Evolutionary conservation across 2,329 filamentous ascomycete genomes (phyloP).

Genomic region (Neonectria magnoliae): DNA sequence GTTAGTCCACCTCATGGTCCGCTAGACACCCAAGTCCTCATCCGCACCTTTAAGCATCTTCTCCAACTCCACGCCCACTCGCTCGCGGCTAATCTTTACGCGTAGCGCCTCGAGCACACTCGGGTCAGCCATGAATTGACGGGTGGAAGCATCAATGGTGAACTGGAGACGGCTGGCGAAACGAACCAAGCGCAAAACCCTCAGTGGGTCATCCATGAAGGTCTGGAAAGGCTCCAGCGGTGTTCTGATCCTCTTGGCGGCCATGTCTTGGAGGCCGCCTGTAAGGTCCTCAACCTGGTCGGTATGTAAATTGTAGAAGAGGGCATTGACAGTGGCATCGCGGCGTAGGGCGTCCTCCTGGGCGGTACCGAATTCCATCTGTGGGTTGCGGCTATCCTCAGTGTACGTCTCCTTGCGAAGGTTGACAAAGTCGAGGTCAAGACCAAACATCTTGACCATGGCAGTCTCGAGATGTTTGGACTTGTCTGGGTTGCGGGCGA

Average conservation of each 20-base stretch:
- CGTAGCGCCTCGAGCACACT: slow-evolving; percentile 83
- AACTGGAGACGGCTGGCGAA: slow-evolving; percentile 90
- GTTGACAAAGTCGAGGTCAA: slow-evolving; percentile 95
- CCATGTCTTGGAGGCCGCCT: slow-evolving; percentile 79
- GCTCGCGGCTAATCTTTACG: slow-evolving; percentile 90
- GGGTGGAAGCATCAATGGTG: slow-evolving; percentile 75
- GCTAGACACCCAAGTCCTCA: neutral
- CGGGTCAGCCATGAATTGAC: slow-evolving; percentile 78
- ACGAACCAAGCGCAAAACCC: slow-evolving; percentile 85
- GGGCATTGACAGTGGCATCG: slow-evolving; percentile 93
- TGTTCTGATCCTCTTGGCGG: slow-evolving; percentile 78
- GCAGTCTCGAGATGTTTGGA: slow-evolving; percentile 96
- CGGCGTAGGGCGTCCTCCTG: slow-evolving; percentile 88
- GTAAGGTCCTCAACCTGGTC: slow-evolving; percentile 87
- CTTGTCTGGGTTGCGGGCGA: slow-evolving; percentile 92
- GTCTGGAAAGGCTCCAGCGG: slow-evolving; percentile 90
- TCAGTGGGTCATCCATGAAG: slow-evolving; percentile 91
- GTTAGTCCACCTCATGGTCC: slow-evolving; percentile 7
- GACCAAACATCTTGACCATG: slow-evolving; percentile 83
- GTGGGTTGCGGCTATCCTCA: slow-evolving; percentile 87
- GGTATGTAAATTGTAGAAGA: slow-evolving; percentile 94
- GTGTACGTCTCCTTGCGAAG: slow-evolving; percentile 90
- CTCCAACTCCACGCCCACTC: slow-evolving; percentile 86
- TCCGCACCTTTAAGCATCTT: slow-evolving; percentile 83
- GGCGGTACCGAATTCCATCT: slow-evolving; percentile 93